Base-by-base conservation (phyloP, 768 basidiomycete genomes). In the Mycena sanguinolenta region DNA sequence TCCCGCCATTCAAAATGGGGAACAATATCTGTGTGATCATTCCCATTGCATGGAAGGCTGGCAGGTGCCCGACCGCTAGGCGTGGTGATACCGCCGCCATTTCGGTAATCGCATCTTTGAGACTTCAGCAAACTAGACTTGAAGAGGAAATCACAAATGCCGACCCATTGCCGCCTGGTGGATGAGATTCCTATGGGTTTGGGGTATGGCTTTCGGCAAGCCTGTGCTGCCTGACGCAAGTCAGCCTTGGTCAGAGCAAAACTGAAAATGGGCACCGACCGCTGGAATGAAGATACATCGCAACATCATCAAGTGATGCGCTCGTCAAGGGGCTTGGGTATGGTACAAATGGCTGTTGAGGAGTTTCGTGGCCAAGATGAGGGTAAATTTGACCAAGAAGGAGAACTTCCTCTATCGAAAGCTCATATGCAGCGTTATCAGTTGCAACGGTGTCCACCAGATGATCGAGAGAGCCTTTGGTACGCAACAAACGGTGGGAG, bases 221-320 rank as follows among this genome's bases (percentile, higher is more conserved):
- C 71, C 66, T 3, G 66, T 72, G 66, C 66, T 67, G 17, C 66
- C 66, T 64, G 32, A 21, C 36, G 16, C 2, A 12, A 8, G 2
- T 61, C 10, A 46, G 39, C n/a, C n/a, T 36, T 58, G 10, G 3
- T 23, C 3, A 2, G 4, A 21, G 14, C 8, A n/a, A 75, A 72
- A 4, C 75, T 59, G 0, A 49, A 34, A 14, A 53, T 5, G 38
- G 77, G 17, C 19, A 77, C 80, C 1, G 59, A 75, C 38, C 57
- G 13, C 70, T 82, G 75, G 64, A 80, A 76, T 88, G 85, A 0
- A 86, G 77, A 62, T 85, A 88, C 10, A 82, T 39, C 36, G 79
- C 62, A 17, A 80, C 59, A 53, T 80, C 74, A 58, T 75, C 66
- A 30, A 81, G 57, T 50, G 73, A 25, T 53, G 69, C 67, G 17